phyloP scores from a whole-genome alignment of 2,329 filamentous ascomycete species.

The Diaporthe sp. region DNA sequence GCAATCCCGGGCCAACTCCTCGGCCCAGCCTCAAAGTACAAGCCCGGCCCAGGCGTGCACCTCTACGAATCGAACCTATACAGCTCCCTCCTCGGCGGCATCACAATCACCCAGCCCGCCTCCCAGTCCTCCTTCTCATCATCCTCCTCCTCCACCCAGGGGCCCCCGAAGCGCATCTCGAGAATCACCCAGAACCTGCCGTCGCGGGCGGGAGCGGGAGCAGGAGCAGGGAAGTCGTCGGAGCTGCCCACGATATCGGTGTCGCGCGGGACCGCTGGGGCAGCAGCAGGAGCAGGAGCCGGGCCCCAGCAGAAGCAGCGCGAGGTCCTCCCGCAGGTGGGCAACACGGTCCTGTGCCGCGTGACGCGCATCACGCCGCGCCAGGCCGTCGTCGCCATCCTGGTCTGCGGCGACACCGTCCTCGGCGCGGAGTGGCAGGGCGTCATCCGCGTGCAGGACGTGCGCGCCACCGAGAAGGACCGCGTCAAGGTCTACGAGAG shows the following conservation, averaged over 20 bases:
- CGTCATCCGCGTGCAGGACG: conserved; percentile 88
- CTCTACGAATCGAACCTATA: conserved; percentile 79
- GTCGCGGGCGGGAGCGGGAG: conserved; percentile 16
- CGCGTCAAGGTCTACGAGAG: conserved; percentile 90
- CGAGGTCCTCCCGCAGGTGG: conserved; percentile 84
- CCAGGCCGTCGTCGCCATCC: conserved; percentile 87
- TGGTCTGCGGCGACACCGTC: conserved; percentile 80
- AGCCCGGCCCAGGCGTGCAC: conserved; percentile 85
- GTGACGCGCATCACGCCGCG: conserved; percentile 87
- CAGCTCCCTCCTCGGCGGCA: conserved; percentile 83
- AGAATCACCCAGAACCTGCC: conserved; percentile 55
- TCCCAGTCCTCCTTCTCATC: conserved; percentile 39
- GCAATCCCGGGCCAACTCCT: conserved; percentile 87
- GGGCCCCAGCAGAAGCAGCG: conserved; percentile 57
- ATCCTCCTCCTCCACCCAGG: conserved; percentile 37
- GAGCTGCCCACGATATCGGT: conserved; percentile 67
- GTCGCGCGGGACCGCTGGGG: conserved; percentile 44
- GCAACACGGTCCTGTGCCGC: conserved; percentile 82
- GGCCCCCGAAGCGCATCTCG: conserved; percentile 68
- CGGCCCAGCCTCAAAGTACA: conserved; percentile 73
- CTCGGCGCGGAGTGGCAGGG: conserved; percentile 86
- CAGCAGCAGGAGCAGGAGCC: conserved; percentile 30
- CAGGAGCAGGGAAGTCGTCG: conserved; percentile 48
- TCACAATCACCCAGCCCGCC: conserved; percentile 63
- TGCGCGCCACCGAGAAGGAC: conserved; percentile 95